Evolutionary conservation across 73 alveolate species (phyloP), one percentile per base, ranked within the genome.

Genomic region (Halteria grandinella): DNA sequence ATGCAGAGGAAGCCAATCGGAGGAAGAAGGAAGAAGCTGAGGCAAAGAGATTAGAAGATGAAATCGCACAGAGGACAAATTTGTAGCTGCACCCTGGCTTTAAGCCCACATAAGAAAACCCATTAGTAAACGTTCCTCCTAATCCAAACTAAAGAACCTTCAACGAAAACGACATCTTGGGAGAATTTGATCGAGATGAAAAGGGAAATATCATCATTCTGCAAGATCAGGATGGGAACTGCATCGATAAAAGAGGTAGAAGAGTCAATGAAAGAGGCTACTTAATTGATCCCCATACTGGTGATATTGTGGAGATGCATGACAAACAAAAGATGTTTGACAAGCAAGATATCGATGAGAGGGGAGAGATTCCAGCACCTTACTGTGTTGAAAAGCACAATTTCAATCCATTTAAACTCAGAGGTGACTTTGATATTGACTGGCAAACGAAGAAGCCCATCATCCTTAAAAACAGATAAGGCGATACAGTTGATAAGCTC

Each of bases 301-400:
- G n/a, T n/a, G n/a, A n/a, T n/a, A n/a, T n/a, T n/a, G n/a, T n/a
- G n/a, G n/a, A n/a, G n/a, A n/a, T n/a, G n/a, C n/a, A n/a, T n/a
- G n/a, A n/a, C n/a, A n/a, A n/a, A 18, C 41, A 24, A 3, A 72
- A 37, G 63, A 37, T 59, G 31, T 51, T 51, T 23, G 54, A 34
- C 20, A 51, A 72, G 21, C 34, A 33, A 33, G 51, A 45, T 5
- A 32, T 37, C 7, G 85, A 72, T 25, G 58, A 72, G 0, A 1
- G 79, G 24, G 85, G 85, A 33, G 85, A 72, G 23, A 21, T 72
- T n/a, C 85, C 85, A 3, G 73, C 49, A 24, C 85, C 85, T 14
- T 72, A 5, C 24, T 24, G 63, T 20, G 34, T 37, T 29, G 72
- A 72, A 29, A 72, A 63, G 24, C 54, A 52, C 58, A 51, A 51